Evolutionary conservation across 371 early-diverging fungal species (phyloP), one percentile per base, ranked within the genome.

Genomic region (Mucor sp.): DNA sequence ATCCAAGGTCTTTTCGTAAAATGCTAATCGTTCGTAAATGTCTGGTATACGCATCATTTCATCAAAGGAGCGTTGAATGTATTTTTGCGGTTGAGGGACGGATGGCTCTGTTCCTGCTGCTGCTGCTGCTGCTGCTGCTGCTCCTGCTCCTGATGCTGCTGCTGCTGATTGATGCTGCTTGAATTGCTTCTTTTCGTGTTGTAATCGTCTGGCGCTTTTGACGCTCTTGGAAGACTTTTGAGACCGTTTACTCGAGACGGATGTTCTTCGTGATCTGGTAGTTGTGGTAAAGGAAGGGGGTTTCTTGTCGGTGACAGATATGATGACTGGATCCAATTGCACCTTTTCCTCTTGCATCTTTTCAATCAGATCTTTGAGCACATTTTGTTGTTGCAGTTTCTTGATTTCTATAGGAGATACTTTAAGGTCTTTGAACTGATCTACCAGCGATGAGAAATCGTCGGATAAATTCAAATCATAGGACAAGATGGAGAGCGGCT

Each of bases 11-110:
- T 74, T 73, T 48, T 80, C 74, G 57, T 78, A 78, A 55, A 78
- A 78, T n/a, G 63, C 50, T n/a, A 78, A 32, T 50, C 81, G 63
- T 59, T 80, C 75, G 11, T 67, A 57, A 4, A 74, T 61, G 56
- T 74, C 76, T 12, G 81, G 71, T 43, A 80, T 75, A 17, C 76
- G 68, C 76, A 81, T 79, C 67, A 79, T 76, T 27, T 79, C 79
- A 28, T 74, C 71, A 53, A 74, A 74, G 5, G 74, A 69, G 17
- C 77, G 47, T 32, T 69, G 65, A 12, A 72, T 63, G 35, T 79
- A 79, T 44, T 71, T 72, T 57, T 71, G 70, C 0, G 66, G 64
- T 7, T 58, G 61, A 23, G 56, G 53, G 30, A 15, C 14, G 1
- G 53, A 15, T 15, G 12, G 28, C 48, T 33, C 28, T 25, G 60